A percentile compares a stretch with the other conserved stretches of the same genome.
phyloP scores from a whole-genome alignment of 768 basidiomycete species.

The Arthromyces matolae region DNA sequence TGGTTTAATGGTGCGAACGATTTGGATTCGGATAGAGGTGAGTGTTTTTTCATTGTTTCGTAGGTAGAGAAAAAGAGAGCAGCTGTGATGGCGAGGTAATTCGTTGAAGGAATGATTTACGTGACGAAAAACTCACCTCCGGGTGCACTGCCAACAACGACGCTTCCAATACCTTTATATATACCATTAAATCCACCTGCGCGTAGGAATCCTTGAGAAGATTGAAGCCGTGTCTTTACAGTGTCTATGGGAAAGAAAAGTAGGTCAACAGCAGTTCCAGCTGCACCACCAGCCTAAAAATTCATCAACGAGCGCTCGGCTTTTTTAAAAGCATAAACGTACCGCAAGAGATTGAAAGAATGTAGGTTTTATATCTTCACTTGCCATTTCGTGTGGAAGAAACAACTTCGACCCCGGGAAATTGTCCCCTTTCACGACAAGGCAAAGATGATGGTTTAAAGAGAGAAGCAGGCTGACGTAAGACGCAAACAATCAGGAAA shows the following conservation, averaged over 20 bases:
- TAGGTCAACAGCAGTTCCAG: slow-evolving; percentile 91
- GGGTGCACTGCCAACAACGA: slow-evolving; percentile 91
- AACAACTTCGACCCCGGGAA: neutral
- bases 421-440: neutral
- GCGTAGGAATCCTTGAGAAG: slow-evolving; percentile 75
- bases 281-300: slow-evolving; percentile 53
- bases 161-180: slow-evolving; percentile 92
- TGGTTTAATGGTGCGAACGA: slow-evolving; percentile 59
- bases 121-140: slow-evolving; percentile 57
- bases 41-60: slow-evolving; percentile 76
- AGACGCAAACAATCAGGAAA: neutral
- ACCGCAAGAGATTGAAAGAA: slow-evolving; percentile 30
- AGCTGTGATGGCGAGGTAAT: slow-evolving; percentile 44
- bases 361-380: slow-evolving; percentile 22
- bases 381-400: slow-evolving; percentile 2
- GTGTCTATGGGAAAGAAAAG: slow-evolving; percentile 98
- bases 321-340: neutral
- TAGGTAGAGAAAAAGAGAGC: slow-evolving; percentile 95
- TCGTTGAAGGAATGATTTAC: neutral
- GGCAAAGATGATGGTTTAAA: neutral
- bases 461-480: slow-evolving; percentile 1
- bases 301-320: neutral
- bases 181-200: slow-evolving; percentile 89
- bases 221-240: slow-evolving; percentile 92
- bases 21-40: slow-evolving; percentile 57